Evolutionary conservation across 208 protist species (phyloP).

Genomic region (Trypanosoma avium): DNA sequence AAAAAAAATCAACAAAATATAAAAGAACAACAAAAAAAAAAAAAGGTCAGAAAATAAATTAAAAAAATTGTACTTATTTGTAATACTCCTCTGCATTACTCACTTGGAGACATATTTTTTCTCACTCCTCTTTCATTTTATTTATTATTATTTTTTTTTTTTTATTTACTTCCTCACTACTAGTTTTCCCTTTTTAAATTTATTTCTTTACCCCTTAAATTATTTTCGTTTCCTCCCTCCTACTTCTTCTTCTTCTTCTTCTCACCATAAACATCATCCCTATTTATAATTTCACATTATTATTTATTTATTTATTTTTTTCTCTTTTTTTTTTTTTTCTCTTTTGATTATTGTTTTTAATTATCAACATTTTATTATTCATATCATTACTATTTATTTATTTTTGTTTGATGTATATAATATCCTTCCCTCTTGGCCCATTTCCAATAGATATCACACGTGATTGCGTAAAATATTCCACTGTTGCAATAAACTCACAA

Average conservation of each 20-base stretch:
- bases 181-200: constrained; percentile 4
- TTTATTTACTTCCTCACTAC: not conserved
- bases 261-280: not conserved
- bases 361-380: constrained; percentile 6
- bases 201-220: not conserved
- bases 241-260: not conserved
- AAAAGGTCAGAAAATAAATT: no score
- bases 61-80: no score
- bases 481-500: constrained; percentile 73
- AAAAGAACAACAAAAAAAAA: constrained; percentile 1
- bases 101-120: no score
- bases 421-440: constrained; percentile 79
- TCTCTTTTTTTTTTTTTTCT: not conserved
- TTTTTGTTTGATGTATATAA: constrained; percentile 84
- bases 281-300: not conserved
- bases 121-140: no score
- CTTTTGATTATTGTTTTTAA: not conserved
- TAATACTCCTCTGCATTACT: no score
- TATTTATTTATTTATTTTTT: constrained; percentile 1
- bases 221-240: not conserved
- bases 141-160: no score
- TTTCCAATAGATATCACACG: constrained; percentile 92
- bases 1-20: constrained; percentile 8
- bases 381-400: not conserved
- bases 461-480: constrained; percentile 85